Percentiles rank a stretch among this genome's conserved stretches.
phyloP scores from a whole-genome alignment of 2,329 filamentous ascomycete genomes.

The Talaromyces sp. region DNA sequence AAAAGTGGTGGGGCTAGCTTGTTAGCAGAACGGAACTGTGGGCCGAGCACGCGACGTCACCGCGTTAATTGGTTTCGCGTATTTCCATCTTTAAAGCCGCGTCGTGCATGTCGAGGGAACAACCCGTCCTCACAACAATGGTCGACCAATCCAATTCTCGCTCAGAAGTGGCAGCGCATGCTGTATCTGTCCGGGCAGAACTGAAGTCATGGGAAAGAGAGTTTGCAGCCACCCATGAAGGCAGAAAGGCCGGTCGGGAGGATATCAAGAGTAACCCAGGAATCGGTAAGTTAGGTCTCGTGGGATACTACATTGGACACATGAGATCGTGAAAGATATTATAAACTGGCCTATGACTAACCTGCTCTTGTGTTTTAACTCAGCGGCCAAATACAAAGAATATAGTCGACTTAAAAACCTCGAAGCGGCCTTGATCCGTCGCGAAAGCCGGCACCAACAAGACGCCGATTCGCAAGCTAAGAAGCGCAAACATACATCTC shows the following conservation, averaged over 20 bases:
- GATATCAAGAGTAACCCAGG: conserved; percentile 52
- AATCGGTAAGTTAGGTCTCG: conserved; percentile 41
- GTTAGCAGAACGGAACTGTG: background rate
- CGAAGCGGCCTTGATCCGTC: conserved; percentile 27
- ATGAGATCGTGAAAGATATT: background rate
- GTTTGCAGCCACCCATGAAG: conserved; percentile 47
- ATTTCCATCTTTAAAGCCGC: conserved; percentile 1
- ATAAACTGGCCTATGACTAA: too few relatives aligned
- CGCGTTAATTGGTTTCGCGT: conserved; percentile 36
- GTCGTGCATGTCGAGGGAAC: background rate
- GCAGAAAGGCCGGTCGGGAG: conserved; percentile 48
- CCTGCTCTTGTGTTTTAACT: background rate
- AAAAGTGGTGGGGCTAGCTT: too few relatives aligned
- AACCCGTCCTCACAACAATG: conserved; percentile 28
- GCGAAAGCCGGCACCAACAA: conserved; percentile 24
- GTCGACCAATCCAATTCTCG: conserved; percentile 26
- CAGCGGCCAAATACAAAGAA: conserved; percentile 53
- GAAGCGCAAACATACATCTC: conserved; percentile 39
- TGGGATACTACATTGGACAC: background rate
- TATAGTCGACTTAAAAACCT: conserved; percentile 47
- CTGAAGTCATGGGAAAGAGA: conserved; percentile 53
- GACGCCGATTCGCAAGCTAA: conserved; percentile 22
- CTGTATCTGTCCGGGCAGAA: conserved; percentile 43
- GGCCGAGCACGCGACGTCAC: conserved; percentile 27
- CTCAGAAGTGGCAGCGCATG: conserved; percentile 29